Evolutionary conservation across 176 grass and related monocot genomes (phyloP).

Genomic region (Rhipidocladum racemiflorum): DNA sequence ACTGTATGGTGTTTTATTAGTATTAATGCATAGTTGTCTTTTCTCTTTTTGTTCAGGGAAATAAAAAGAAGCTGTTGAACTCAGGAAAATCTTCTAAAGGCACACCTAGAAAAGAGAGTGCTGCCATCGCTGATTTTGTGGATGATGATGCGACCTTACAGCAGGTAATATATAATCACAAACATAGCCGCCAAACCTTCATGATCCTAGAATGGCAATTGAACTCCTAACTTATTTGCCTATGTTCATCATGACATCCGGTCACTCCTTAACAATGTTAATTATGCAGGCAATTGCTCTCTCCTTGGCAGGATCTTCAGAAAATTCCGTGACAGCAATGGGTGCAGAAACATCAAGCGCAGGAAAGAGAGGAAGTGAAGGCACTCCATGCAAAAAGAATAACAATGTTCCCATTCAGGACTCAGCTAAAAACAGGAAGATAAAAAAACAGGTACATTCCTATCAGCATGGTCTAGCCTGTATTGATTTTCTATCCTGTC

Average conservation of each 20-base stretch:
- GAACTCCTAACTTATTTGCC: neutral
- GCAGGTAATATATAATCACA: slow-evolving; percentile 45
- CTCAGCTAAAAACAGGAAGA: slow-evolving; percentile 46
- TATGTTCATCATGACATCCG: neutral
- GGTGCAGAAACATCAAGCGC: slow-evolving; percentile 16
- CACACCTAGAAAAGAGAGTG: slow-evolving; percentile 9
- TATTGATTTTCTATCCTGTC: neutral
- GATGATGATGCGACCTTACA: slow-evolving; percentile 68
- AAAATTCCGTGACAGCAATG: neutral
- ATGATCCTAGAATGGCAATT: neutral
- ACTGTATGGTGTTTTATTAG: neutral
- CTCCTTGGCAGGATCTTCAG: slow-evolving; percentile 47
- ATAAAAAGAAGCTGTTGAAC: slow-evolving; percentile 44
- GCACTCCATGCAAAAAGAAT: slow-evolving; percentile 30
- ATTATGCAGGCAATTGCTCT: slow-evolving; percentile 81
- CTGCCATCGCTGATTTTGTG: slow-evolving; percentile 31
- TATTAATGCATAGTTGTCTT: neutral
- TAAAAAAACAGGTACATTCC: slow-evolving; percentile 47
- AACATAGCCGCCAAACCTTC: neutral
- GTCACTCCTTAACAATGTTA: slow-evolving; percentile 1
- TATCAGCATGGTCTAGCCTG: neutral
- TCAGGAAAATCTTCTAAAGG: slow-evolving; percentile 33
- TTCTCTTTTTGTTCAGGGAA: slow-evolving; percentile 41
- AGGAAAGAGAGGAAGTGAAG: slow-evolving; percentile 25
- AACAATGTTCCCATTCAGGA: slow-evolving; percentile 19